Evolutionary conservation across 352 stramenopile species (phyloP), one percentile per base, ranked within the genome.

Genomic region (Albugo laibachii): DNA sequence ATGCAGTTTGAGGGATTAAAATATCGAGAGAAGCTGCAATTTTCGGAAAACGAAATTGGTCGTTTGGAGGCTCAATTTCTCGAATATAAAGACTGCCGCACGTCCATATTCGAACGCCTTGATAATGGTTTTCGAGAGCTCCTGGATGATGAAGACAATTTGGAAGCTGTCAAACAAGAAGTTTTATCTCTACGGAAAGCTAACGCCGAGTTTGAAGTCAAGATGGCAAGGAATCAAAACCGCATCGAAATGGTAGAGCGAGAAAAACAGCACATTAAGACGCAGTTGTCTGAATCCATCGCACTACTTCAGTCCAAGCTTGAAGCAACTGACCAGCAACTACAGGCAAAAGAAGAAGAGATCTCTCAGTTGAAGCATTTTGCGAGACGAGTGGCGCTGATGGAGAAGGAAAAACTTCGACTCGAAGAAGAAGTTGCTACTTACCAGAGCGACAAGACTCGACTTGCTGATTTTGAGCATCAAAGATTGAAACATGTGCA

Each of bases 91-190:
- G 24, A 31, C 19, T 73, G 63, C 13, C 59, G 59, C 1, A 64
- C 62, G 0, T 63, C 62, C 13, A 53, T 85, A 1, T 64, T 58
- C 10, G 66, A 81, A 13, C 63, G 81, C 37, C 63, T 85, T 5
- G 69, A 85, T 45, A 61, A 58, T 11, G 73, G 73, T 8, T 83
- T 85, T 36, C 78, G 83, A 43, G 68, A 80, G 38, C 46, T 85
- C 3, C 41, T 85, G 18, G 54, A 77, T 18, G 70, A 85, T 24
- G 67, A 85, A 51, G 57, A 78, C 16, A 71, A 59, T 21, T 69
- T 66, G 20, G 66, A 74, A 31, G 58, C 59, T 19, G 45, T 83
- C 20, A 64, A 69, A 2, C 48, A 49, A 15, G 63, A 84, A 24
- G 54, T 81, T 14, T 50, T 5, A 31, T 46, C 50, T 13, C 41